Conservation (phyloP, 345 rosid genomes). For the Bruguiera parviflora region DNA sequence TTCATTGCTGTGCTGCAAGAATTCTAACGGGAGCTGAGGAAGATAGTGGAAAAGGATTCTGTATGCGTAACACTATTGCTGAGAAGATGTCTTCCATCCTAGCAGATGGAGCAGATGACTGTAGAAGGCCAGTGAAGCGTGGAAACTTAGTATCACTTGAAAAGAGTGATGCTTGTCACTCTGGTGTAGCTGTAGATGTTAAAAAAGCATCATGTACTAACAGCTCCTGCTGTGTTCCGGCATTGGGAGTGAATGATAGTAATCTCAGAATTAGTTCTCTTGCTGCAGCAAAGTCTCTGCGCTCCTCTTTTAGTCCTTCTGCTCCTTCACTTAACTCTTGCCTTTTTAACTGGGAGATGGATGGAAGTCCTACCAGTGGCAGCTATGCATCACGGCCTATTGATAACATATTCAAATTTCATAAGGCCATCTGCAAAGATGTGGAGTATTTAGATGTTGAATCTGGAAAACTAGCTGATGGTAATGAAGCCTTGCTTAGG, state of each 20-base stretch:
- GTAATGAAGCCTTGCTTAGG: slow-evolving; percentile 46
- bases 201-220: slow-evolving; percentile 27
- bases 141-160: slow-evolving; percentile 24
- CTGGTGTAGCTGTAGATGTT: slow-evolving; percentile 14
- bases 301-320: slow-evolving; percentile 44
- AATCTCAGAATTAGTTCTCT: slow-evolving; percentile 48
- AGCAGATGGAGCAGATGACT: slow-evolving; percentile 26
- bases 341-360: slow-evolving; percentile 59
- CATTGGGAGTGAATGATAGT: slow-evolving; percentile 44
- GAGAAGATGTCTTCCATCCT: slow-evolving; percentile 21
- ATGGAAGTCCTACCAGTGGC: slow-evolving; percentile 31
- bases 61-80: slow-evolving; percentile 21
- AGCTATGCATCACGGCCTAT: slow-evolving; percentile 43
- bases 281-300: slow-evolving; percentile 47
- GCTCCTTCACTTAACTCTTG: slow-evolving; percentile 60
- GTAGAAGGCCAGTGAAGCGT: slow-evolving; percentile 33
- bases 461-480: slow-evolving; percentile 52
- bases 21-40: slow-evolving; percentile 19
- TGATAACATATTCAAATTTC: slow-evolving; percentile 61
- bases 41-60: slow-evolving; percentile 19
- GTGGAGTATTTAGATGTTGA: slow-evolving; percentile 60
- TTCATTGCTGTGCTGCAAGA: slow-evolving; percentile 43
- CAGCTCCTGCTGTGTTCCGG: slow-evolving; percentile 54
- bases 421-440: slow-evolving; percentile 60
- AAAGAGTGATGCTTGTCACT: slow-evolving; percentile 22